Evolutionary conservation across 192 early-diverging fungal species (phyloP), one percentile per base, ranked within the genome.

Genomic region (Backusella morwellensis): DNA sequence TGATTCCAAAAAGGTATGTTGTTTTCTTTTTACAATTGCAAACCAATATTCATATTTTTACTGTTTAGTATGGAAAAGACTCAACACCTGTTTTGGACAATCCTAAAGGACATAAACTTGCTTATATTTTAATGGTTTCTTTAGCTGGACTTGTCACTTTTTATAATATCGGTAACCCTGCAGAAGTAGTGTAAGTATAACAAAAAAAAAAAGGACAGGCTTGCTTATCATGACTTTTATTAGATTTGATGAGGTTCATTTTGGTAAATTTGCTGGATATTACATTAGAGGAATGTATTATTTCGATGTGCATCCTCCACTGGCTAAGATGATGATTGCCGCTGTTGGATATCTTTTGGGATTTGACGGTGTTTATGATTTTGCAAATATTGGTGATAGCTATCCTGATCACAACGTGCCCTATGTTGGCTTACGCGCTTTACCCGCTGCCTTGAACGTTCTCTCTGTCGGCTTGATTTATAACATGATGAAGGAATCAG

Each of bases 221-320:
- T 6, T 50, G 8, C 9, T 40, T 40, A 40, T 11, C 36, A 38
- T 8, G 8, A 9, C 38, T 40, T 12, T 40, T 12, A 12, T 40
- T 26, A 79, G 78, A 44, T 80, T 80, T 73, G 79, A 80, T 21
- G 79, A 80, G 29, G 71, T 71, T 8, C 79, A 80, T 56, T 80
- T 80, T 76, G 79, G 79, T 26, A 76, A 76, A 23, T 80, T 73
- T 73, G 74, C 79, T 66, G 88, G 89, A 68, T 88, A 91, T 83
- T 98, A 98, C 75, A 86, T 98, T 72, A 91, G 89, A 54, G 86
- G 93, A 23, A 91, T 90, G 6, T 98, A 93, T 80, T 98, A 91
- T 83, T 97, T 98, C 83, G 97, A 98, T 81, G 96, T 98, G 0
- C 97, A 98, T 78, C 97, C 97, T 40, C 96, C 96, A 17, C 88